phyloP scores from a whole-genome alignment of 345 rosid genomes.

The Streptanthus diversifolius region DNA sequence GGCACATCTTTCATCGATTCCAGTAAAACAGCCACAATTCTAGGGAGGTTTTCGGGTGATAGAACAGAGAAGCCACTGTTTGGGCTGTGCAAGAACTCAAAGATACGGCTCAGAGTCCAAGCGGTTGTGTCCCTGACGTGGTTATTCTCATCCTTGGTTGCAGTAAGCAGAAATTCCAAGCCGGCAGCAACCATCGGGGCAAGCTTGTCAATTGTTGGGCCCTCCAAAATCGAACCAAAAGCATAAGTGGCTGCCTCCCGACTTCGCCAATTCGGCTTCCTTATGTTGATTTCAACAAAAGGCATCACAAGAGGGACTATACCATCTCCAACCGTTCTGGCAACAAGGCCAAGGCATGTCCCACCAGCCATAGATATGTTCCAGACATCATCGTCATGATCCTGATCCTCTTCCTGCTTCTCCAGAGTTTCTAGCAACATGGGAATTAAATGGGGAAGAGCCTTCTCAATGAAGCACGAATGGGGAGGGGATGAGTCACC shows the following conservation, averaged over 20 bases:
- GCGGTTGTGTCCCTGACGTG: slow-evolving; percentile 93
- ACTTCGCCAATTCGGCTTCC: slow-evolving; percentile 64
- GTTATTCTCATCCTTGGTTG: slow-evolving; percentile 75
- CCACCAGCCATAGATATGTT: slow-evolving; percentile 97
- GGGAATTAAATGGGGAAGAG: slow-evolving; percentile 65
- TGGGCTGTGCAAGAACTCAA: slow-evolving; percentile 77
- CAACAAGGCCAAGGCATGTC: slow-evolving; percentile 87
- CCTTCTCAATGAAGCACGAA: slow-evolving; percentile 74
- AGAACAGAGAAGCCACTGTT: slow-evolving; percentile 61
- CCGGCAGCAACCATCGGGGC: slow-evolving; percentile 70
- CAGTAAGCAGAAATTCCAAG: slow-evolving; percentile 64
- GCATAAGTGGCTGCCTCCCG: slow-evolving; percentile 95
- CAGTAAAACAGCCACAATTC: slow-evolving; percentile 52
- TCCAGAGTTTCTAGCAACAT: slow-evolving; percentile 71
- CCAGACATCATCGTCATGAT: slow-evolving; percentile 80
- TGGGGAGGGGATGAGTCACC: slow-evolving; percentile 61
- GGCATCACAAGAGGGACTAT: slow-evolving; percentile 88
- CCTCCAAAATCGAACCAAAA: slow-evolving; percentile 89
- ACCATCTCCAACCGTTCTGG: slow-evolving; percentile 83
- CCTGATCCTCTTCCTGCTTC: slow-evolving; percentile 93
- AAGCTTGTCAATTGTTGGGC: slow-evolving; percentile 67
- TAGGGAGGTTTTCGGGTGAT: slow-evolving; percentile 56
- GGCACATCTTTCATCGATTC: slow-evolving; percentile 72
- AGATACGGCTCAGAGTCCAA: slow-evolving; percentile 85
- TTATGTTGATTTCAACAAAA: slow-evolving; percentile 70